Evolutionary conservation across 2,329 filamentous ascomycete genomes (phyloP).

Genomic region (Alternaria dauci): DNA sequence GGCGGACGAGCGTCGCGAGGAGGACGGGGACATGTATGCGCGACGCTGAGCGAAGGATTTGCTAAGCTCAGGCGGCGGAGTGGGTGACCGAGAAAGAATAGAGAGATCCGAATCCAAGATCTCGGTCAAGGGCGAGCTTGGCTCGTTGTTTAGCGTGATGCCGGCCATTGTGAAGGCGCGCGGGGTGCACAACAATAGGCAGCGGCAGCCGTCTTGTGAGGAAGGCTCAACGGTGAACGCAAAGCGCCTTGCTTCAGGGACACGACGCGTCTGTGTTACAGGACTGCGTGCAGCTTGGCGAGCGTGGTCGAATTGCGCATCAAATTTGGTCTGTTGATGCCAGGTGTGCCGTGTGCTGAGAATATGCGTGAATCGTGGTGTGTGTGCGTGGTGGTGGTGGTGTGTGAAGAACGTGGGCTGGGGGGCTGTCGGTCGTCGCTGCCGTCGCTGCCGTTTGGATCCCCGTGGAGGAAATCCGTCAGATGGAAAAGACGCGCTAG

Average conservation of each 20-base stretch:
- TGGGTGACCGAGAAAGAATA: constrained; percentile 40
- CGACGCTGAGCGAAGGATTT: constrained; percentile 37
- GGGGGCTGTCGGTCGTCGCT: constrained; percentile 27
- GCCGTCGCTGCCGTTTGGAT: constrained; percentile 26
- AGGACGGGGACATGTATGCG: constrained; percentile 52
- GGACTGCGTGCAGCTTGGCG: constrained; percentile 1
- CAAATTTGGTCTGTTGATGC: neutral
- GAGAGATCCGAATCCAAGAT: constrained; percentile 46
- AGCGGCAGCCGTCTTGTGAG: constrained; percentile 23
- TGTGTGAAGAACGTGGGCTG: constrained; percentile 6
- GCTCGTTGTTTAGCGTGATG: constrained; percentile 24
- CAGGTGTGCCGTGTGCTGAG: constrained; percentile 6
- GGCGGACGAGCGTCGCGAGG: constrained; percentile 57
- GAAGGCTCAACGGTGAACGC: constrained; percentile 18
- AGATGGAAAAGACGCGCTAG: constrained; percentile 24
- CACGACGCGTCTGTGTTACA: constrained; percentile 16
- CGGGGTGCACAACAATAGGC: constrained; percentile 16
- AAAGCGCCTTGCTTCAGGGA: constrained; percentile 17
- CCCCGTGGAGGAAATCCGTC: constrained; percentile 26
- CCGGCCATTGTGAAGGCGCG: constrained; percentile 40
- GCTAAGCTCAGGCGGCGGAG: constrained; percentile 44
- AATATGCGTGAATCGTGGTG: constrained; percentile 3
- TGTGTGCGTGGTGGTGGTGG: constrained; percentile 1
- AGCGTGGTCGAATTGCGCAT: constrained; percentile 8
- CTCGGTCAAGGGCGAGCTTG: constrained; percentile 54